Base-by-base conservation (phyloP, 345 rosid genomes). In the Passiflora organensis region DNA sequence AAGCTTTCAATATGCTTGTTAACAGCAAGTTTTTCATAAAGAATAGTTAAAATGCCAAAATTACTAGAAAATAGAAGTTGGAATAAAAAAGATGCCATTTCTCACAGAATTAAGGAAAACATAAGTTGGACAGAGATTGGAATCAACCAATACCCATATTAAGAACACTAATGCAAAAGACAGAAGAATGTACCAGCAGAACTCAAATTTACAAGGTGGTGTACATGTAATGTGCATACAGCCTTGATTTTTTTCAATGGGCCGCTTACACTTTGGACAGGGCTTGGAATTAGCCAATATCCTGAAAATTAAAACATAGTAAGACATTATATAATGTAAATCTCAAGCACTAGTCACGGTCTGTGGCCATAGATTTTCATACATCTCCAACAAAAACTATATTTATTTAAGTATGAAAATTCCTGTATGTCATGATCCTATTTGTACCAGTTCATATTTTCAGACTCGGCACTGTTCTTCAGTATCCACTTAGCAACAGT, bases 401-500 rank as follows among this genome's bases (percentile, higher is more conserved):
- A 14, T 6, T n/a, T n/a, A 6, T 17, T n/a, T 20, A n/a, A 39
- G 39, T 1, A 48, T 2, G 14, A 4, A 42, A 11, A 19, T 16
- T 20, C 16, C 23, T 18, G 21, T 9, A 39, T 28, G 19, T 1
- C 13, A 50, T 43, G 25, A 13, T 17, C 44, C 13, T 6, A 10
- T 16, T 20, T 28, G 48, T 76, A 94, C 99, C 99, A 94, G 50
- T 94, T 94, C 95, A 94, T 87, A 66, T 89, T 94, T 81, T 94
- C 99, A 64, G 97, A 87, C 72, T 94, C 97, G 0, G 97, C 99
- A 41, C 90, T 79, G 70, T 94, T 94, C 81, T 89, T 94, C 76
- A 87, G 58, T 56, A 89, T 83, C 99, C 99, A 94, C 78, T 82
- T 80, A 39, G 76, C 60, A 46, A 94, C 97, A 45, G 99, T 94